Base-by-base conservation (phyloP, 177 flowering plant species). In the Telopea speciosissima region DNA sequence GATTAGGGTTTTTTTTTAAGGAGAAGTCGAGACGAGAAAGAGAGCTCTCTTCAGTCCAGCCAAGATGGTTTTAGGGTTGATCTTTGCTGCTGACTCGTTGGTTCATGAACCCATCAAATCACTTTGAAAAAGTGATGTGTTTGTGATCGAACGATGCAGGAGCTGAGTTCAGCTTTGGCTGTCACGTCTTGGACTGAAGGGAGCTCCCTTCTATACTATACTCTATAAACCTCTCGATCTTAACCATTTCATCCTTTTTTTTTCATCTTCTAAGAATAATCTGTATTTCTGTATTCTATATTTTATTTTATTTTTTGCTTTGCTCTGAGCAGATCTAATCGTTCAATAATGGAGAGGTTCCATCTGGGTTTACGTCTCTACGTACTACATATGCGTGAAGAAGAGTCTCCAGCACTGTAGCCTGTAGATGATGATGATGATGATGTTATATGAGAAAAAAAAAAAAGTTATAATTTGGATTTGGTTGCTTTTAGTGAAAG, bases 151-250 rank as follows among this genome's bases (percentile, higher is more conserved):
- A 83, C 81, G 89, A 82, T 52, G 88, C 89, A 72, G 91, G 91
- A 87, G 91, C 86, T 74, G 79, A 17, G 80, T 65, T 79, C 76
- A 65, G 86, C 68, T 74, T 2, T 67, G 40, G 49, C 78, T 84
- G 82, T 80, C 89, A 72, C 82, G 91, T 73, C 91, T 87, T 87
- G 91, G 91, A 87, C 91, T 87, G 91, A 87, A 87, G 91, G 91
- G 91, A 86, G 89, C 91, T 87, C 90, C 89, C 83, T 82, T 58
- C 22, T 8, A 11, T 24, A 59, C 33, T 13, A 62, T 31, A 14
- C 3, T n/a, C n/a, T n/a, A n/a, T n/a, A n/a, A n/a, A n/a, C n/a
- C n/a, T n/a, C n/a, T n/a, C n/a, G n/a, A n/a, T n/a, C n/a, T n/a
- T n/a, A n/a, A n/a, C n/a, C n/a, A n/a, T n/a, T n/a, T n/a, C n/a